A percentile compares a stretch with the other conserved stretches of the same genome.
Conservation (phyloP, 768 basidiomycete genomes). For the Leccinum fibrillosum region DNA sequence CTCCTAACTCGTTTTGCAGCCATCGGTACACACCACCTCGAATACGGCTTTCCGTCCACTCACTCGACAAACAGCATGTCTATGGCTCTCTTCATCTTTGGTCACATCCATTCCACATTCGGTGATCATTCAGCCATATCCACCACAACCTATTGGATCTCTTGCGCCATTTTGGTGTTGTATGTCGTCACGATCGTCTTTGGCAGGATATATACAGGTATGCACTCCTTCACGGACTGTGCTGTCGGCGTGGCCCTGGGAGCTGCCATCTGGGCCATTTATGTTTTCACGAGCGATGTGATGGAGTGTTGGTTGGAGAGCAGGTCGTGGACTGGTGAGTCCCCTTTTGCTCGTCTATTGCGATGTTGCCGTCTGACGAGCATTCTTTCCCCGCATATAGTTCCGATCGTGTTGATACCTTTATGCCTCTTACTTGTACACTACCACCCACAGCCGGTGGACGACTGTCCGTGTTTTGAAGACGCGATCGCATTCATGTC, state of each 20-base stretch:
- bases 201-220: slow-evolving; percentile 80
- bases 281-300: slow-evolving; percentile 31
- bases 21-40: slow-evolving; percentile 76
- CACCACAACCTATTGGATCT: slow-evolving; percentile 37
- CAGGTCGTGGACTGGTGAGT: slow-evolving; percentile 35
- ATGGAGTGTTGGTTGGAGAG: slow-evolving; percentile 44
- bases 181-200: slow-evolving; percentile 75
- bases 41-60: slow-evolving; percentile 95
- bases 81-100: slow-evolving; percentile 78
- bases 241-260: slow-evolving; percentile 62
- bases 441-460: slow-evolving; percentile 90
- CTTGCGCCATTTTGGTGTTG: slow-evolving; percentile 44
- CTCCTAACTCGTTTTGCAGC: slow-evolving; percentile 37
- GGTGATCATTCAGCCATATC: slow-evolving; percentile 40
- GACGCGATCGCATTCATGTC: slow-evolving; percentile 93
- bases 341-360: slow-evolving; percentile 14
- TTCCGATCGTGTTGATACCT: slow-evolving; percentile 59
- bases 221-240: slow-evolving; percentile 86
- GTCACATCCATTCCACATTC: slow-evolving; percentile 54
- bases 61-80: slow-evolving; percentile 91
- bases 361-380: slow-evolving; percentile 12
- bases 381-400: slow-evolving; percentile 22
- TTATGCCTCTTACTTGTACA: slow-evolving; percentile 76
- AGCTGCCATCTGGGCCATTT: slow-evolving; percentile 54
- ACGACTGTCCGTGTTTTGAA: slow-evolving; percentile 97